Evolutionary conservation across 2,329 filamentous ascomycete genomes (phyloP).

Genomic region (Aspergillus quadricinctus): DNA sequence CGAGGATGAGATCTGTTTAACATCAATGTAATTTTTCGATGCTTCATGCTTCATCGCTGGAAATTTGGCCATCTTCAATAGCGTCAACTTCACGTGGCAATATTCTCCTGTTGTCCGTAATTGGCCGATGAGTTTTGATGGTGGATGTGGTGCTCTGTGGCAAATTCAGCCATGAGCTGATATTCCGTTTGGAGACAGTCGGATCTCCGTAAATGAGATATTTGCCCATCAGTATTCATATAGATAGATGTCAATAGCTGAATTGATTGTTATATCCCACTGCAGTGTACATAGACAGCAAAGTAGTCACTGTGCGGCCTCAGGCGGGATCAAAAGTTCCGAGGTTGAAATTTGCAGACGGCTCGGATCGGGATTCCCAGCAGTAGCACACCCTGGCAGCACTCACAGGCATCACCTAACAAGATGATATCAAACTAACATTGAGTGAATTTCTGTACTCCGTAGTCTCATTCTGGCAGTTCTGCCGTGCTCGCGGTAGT

Average conservation of each 20-base stretch:
- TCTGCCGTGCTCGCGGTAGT: neutral
- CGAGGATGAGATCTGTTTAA: neutral
- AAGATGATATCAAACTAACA: neutral
- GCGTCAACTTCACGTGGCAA: neutral
- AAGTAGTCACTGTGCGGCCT: neutral
- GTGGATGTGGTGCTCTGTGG: neutral
- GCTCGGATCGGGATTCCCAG: constrained; percentile 14
- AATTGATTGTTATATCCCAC: too few species aligned
- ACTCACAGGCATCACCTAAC: neutral
- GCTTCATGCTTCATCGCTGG: too few species aligned
- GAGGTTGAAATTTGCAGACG: constrained; percentile 16
- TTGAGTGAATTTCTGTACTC: neutral
- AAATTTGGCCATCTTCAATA: neutral
- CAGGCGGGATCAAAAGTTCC: constrained; percentile 20
- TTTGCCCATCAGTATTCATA: neutral
- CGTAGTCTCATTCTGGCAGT: neutral
- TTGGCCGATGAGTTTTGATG: neutral
- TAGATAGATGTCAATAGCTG: neutral
- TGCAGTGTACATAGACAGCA: too few species aligned
- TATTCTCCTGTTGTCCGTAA: neutral
- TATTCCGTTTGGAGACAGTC: neutral
- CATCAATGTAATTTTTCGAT: neutral
- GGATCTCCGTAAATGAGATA: neutral
- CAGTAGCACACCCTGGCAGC: neutral
- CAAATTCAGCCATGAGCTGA: neutral